Percentiles rank a stretch among this genome's conserved stretches.
These are phyloP conservation scores for Sphaerulina populicola DNA, from an alignment of 2,329 filamentous ascomycete genomes.

Conservation along the genomic window DNA sequence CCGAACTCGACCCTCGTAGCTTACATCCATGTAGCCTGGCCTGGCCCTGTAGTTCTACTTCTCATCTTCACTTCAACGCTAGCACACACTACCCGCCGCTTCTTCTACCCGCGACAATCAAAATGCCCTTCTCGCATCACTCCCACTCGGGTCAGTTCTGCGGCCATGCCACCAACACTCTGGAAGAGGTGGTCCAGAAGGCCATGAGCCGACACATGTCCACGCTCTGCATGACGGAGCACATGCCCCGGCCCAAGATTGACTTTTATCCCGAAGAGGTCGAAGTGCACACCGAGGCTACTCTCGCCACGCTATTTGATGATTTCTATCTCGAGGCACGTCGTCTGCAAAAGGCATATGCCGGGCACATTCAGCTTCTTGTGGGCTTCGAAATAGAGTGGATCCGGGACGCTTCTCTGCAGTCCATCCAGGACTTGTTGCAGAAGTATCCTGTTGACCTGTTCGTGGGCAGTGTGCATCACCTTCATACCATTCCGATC, in stretches of 20 bases:
- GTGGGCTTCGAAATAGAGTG: slow-evolving; percentile 92
- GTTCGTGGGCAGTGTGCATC: slow-evolving; percentile 89
- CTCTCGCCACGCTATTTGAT: slow-evolving; percentile 50
- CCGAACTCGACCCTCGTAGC: no score
- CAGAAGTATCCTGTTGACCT: slow-evolving; percentile 64
- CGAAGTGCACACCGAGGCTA: slow-evolving; percentile 34
- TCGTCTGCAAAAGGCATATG: slow-evolving; percentile 63
- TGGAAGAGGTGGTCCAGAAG: slow-evolving; percentile 73
- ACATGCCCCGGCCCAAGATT: slow-evolving; percentile 73
- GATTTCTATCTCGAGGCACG: slow-evolving; percentile 68
- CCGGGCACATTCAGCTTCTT: slow-evolving; percentile 62
- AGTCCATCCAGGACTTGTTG: slow-evolving; percentile 52
- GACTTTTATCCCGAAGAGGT: slow-evolving; percentile 89
- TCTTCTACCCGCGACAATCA: no score
- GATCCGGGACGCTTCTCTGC: slow-evolving; percentile 62
- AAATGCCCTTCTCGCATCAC: slow-evolving; percentile 90
- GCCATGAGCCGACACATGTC: slow-evolving; percentile 73
- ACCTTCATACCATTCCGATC: slow-evolving; percentile 77
- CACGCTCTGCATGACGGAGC: slow-evolving; percentile 82
- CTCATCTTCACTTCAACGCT: neutral
- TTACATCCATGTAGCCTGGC: neutral
- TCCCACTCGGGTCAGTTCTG: slow-evolving; percentile 98
- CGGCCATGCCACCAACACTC: slow-evolving; percentile 73
- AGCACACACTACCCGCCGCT: no score
- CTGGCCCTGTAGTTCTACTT: no score